A percentile compares a stretch with the other conserved stretches of the same genome.
These are phyloP conservation scores for Penicillium frequentans DNA, from an alignment of 2,329 filamentous ascomycete species.

Conservation along the genomic window DNA sequence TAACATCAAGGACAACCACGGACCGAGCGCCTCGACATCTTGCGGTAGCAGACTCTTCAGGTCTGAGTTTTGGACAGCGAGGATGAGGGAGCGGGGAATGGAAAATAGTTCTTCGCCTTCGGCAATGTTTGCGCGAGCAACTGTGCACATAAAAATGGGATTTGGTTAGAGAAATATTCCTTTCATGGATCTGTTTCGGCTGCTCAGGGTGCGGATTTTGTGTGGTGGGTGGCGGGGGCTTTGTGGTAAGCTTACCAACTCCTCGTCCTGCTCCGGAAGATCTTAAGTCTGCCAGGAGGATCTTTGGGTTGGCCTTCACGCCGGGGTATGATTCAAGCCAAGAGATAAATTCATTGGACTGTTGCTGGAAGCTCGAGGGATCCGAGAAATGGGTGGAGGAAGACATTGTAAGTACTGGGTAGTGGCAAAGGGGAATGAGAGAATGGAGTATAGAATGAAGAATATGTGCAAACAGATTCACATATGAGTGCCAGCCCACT, in stretches of 20 bases:
- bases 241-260: constrained; percentile 53
- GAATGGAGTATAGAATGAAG: neutral
- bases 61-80: constrained; percentile 71
- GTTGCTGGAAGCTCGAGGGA: constrained; percentile 42
- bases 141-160: constrained; percentile 43
- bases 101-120: constrained; percentile 78
- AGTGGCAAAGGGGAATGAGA: constrained; percentile 8
- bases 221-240: constrained; percentile 13
- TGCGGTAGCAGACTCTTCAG: constrained; percentile 60
- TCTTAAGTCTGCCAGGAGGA: constrained; percentile 59
- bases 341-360: constrained; percentile 53
- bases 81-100: constrained; percentile 70
- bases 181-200: constrained; percentile 12
- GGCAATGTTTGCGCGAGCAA: constrained; percentile 68
- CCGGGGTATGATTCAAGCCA: constrained; percentile 57
- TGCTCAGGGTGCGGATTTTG: constrained; percentile 18
- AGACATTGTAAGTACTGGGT: constrained; percentile 28
- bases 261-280: constrained; percentile 59
- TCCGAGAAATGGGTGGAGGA: constrained; percentile 36
- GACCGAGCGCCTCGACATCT: constrained; percentile 51
- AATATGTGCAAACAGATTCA: neutral
- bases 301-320: constrained; percentile 58
- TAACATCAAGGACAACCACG: constrained; percentile 66
- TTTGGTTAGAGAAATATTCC: constrained; percentile 22
- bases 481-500: neutral